A percentile compares a stretch with the other conserved stretches of the same genome.
Evolutionary conservation across 164 flowering plant genomes (phyloP).

Genomic region (Umbellularia californica): DNA sequence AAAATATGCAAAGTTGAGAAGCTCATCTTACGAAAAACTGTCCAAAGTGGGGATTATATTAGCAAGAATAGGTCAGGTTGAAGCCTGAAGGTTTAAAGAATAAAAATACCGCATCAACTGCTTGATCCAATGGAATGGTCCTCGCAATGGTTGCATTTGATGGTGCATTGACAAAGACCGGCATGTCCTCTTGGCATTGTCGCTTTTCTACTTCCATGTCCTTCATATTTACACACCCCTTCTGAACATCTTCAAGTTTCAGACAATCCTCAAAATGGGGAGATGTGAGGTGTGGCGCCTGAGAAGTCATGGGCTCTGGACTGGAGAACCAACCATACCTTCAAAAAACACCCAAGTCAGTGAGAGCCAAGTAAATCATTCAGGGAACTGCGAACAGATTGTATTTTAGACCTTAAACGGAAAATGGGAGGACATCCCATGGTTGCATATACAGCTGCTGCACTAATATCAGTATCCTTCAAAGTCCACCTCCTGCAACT

Average conservation of each 20-base stretch:
- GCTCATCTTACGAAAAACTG: not conserved
- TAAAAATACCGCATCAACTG: conserved; percentile 8
- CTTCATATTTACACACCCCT: conserved; percentile 11
- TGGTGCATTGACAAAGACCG: not conserved
- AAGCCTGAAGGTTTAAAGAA: not conserved
- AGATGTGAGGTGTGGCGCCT: conserved; percentile 16
- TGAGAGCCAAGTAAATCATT: not conserved
- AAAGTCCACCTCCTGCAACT: conserved; percentile 60
- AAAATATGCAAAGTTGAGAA: not conserved
- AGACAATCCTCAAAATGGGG: conserved; percentile 1
- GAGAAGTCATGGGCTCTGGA: conserved; percentile 27
- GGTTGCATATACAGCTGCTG: conserved; percentile 64
- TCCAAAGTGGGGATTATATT: not conserved
- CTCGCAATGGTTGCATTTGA: conserved; percentile 4
- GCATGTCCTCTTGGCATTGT: conserved; percentile 7
- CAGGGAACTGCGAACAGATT: not conserved
- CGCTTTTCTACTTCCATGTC: conserved; percentile 9
- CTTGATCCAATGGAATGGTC: conserved; percentile 4
- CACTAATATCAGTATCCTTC: conserved; percentile 56
- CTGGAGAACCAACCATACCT: conserved; percentile 91
- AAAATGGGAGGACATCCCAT: conserved; percentile 76
- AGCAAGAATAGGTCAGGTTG: not conserved
- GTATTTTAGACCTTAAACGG: conserved; percentile 62
- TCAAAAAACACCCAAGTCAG: conserved; percentile 12
- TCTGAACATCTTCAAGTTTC: conserved; percentile 10